Percentiles rank a stretch among this genome's conserved stretches.
These are phyloP conservation scores for Teunomyces gatunensis DNA, from an alignment of 805 yeast species.

Conservation along the genomic window DNA sequence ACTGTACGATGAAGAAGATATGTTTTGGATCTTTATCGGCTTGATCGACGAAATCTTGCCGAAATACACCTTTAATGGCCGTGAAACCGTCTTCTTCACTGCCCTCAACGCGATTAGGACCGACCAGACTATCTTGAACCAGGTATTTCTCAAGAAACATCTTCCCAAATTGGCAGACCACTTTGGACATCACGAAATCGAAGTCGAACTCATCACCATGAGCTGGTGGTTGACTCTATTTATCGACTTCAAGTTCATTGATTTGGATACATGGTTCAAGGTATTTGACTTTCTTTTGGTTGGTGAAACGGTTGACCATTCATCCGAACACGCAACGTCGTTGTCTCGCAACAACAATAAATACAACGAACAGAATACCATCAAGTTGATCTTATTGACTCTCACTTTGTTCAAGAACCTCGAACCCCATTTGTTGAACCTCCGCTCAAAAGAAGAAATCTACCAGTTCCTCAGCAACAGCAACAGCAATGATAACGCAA, in stretches of 20 bases:
- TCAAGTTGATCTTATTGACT: conserved; percentile 31
- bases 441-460: conserved; percentile 27
- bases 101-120: conserved; percentile 29
- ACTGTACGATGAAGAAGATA: conserved; percentile 40
- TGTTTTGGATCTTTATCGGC: conserved; percentile 52
- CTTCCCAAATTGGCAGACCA: conserved; percentile 42
- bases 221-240: conserved; percentile 59
- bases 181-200: conserved; percentile 33
- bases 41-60: conserved; percentile 51
- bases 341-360: background rate
- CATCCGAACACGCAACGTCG: background rate
- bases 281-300: conserved; percentile 48
- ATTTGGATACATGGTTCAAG: conserved; percentile 50
- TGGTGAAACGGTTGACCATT: conserved; percentile 1
- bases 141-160: conserved; percentile 27
- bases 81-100: conserved; percentile 9
- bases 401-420: conserved; percentile 37
- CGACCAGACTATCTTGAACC: conserved; percentile 39
- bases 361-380: conserved; percentile 7
- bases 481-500: conserved; percentile 1
- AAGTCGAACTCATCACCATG: conserved; percentile 48
- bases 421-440: conserved; percentile 26
- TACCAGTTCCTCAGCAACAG: conserved; percentile 18
- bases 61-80: conserved; percentile 19
- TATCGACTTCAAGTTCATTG: conserved; percentile 44